These are phyloP conservation scores for Clausena lansium DNA, from an alignment of 345 rosid genomes.

Conservation along the genomic window DNA sequence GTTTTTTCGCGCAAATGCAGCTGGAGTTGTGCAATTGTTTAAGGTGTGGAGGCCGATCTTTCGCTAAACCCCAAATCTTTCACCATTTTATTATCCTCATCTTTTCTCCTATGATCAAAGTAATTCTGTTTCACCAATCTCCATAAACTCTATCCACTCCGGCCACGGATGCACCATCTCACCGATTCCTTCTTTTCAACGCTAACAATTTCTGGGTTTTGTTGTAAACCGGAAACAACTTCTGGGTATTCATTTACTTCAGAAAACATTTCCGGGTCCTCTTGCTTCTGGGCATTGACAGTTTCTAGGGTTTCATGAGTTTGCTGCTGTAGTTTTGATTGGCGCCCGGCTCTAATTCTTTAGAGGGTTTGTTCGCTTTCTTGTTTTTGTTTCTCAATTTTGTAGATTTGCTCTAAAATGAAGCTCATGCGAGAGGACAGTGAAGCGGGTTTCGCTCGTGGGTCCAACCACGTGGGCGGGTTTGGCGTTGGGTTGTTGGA, in stretches of 20 bases:
- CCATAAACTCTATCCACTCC: slow-evolving; percentile 96
- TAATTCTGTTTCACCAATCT: slow-evolving; percentile 82
- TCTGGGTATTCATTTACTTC: not conserved
- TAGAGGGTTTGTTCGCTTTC: slow-evolving; percentile 71
- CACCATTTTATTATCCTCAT: slow-evolving; percentile 64
- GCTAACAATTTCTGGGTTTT: not conserved
- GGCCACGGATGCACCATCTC: slow-evolving; percentile 92
- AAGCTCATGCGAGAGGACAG: slow-evolving; percentile 93
- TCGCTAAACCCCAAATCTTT: slow-evolving; percentile 54
- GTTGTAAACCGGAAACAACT: not conserved
- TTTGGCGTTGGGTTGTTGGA: slow-evolving; percentile 26
- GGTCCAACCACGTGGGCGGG: slow-evolving; percentile 19
- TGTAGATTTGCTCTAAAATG: slow-evolving; percentile 86
- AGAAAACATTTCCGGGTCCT: slow-evolving; percentile 1
- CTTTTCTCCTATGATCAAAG: slow-evolving; percentile 78
- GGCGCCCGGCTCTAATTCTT: slow-evolving; percentile 89
- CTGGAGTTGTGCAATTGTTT: too few species aligned
- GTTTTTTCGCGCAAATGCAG: too few species aligned
- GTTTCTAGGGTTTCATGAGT: slow-evolving; percentile 13
- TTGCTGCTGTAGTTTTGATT: slow-evolving; percentile 45
- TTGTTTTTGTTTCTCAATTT: slow-evolving; percentile 67
- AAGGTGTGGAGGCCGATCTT: too few species aligned
- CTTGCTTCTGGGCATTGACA: not conserved
- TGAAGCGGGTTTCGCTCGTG: slow-evolving; percentile 49
- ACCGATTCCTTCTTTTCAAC: not conserved